phyloP scores from a whole-genome alignment of 2,329 filamentous ascomycete genomes.

The Aspergillus arachidicola region DNA sequence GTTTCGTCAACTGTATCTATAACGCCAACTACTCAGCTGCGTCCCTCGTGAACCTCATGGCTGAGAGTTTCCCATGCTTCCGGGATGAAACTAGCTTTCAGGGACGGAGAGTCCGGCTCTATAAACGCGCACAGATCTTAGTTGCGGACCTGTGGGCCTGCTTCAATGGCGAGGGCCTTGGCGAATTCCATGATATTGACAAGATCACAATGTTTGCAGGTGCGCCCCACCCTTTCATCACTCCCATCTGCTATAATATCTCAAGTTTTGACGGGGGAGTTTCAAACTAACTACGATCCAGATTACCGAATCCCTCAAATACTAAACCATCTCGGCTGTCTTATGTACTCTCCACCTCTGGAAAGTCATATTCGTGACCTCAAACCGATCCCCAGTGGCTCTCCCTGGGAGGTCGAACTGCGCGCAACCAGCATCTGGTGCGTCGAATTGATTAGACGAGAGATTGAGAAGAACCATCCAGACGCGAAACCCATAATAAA shows the following conservation, averaged over 20 bases:
- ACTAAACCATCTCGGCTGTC: conserved; percentile 76
- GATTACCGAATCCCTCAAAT: conserved; percentile 98
- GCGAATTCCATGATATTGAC: conserved; percentile 85
- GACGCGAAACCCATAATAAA: conserved; percentile 52
- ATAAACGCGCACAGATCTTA: conserved; percentile 94
- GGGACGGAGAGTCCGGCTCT: conserved; percentile 73
- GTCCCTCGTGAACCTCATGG: conserved; percentile 80
- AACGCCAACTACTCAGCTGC: conserved; percentile 79
- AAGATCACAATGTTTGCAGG: conserved; percentile 96
- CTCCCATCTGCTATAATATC: background rate
- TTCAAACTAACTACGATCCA: conserved; percentile 24
- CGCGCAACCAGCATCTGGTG: conserved; percentile 96
- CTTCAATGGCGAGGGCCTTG: conserved; percentile 79
- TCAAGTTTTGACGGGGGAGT: background rate
- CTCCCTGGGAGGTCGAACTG: conserved; percentile 81
- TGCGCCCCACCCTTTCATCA: conserved; percentile 28
- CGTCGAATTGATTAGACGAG: conserved; percentile 80
- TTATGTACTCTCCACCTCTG: conserved; percentile 81
- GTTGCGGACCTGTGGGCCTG: conserved; percentile 97
- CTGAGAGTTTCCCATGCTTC: conserved; percentile 81
- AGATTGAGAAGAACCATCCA: conserved; percentile 75
- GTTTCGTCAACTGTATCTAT: conserved; percentile 71
- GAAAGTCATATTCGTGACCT: conserved; percentile 68
- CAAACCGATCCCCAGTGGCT: conserved; percentile 69
- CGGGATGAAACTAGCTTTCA: conserved; percentile 78